phyloP scores from a whole-genome alignment of 169 alveolate genomes.

The Plasmodium cynomolgi region DNA sequence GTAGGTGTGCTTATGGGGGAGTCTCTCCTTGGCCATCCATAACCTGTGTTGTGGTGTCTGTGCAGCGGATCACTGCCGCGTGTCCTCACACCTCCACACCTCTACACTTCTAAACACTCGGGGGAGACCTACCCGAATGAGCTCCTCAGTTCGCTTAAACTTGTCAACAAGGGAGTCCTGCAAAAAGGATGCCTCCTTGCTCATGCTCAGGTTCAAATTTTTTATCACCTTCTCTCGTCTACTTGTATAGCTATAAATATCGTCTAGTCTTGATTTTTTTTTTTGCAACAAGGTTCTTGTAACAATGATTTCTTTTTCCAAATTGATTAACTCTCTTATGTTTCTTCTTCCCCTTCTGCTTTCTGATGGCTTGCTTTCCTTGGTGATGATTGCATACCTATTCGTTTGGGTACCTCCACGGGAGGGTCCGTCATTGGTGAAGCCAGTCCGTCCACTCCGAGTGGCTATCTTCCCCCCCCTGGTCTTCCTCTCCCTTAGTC shows the following conservation, averaged over 20 bases:
- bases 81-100: neutral
- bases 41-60: neutral
- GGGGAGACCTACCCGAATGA: conserved; percentile 24
- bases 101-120: no score
- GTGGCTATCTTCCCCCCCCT: neutral
- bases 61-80: neutral
- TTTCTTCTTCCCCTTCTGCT: conserved; percentile 31
- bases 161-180: conserved; percentile 39
- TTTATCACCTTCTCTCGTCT: conserved; percentile 38
- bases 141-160: conserved; percentile 57
- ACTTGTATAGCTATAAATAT: conserved; percentile 44
- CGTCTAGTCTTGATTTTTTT: conserved; percentile 29
- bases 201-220: conserved; percentile 24
- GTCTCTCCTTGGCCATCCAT: neutral
- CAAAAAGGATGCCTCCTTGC: conserved; percentile 9
- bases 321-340: conserved; percentile 40
- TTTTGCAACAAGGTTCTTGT: conserved; percentile 52
- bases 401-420: neutral
- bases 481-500: conserved; percentile 4
- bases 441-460: neutral
- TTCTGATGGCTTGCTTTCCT: neutral
- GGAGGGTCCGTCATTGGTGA: neutral
- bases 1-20: neutral
- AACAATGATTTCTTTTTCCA: conserved; percentile 60
- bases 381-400: neutral